Evolutionary conservation across 176 grass and related monocot species (phyloP).

Genomic region (Saccharum spontaneum): DNA sequence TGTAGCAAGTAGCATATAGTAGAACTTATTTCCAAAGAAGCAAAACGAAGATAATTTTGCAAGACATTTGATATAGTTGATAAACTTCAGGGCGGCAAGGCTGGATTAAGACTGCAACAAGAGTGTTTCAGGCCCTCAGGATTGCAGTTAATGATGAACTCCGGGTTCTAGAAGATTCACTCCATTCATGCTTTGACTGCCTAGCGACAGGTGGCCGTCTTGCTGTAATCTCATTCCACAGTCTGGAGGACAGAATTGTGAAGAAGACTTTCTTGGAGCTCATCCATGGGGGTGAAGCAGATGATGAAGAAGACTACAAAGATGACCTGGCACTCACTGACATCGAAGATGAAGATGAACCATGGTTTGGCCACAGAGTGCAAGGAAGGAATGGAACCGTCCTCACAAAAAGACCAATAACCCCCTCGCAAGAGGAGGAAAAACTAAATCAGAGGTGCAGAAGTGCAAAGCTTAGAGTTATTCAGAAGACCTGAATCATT

Average conservation of each 20-base stretch:
- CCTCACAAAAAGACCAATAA: conserved; percentile 85
- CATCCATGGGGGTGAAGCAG: conserved; percentile 36
- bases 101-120: conserved; percentile 94
- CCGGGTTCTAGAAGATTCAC: conserved; percentile 65
- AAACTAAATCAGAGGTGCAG: conserved; percentile 85
- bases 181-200: conserved; percentile 81
- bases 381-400: conserved; percentile 67
- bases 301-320: conserved; percentile 23
- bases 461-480: conserved; percentile 88
- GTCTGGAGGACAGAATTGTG: conserved; percentile 86
- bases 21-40: neutral
- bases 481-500: conserved; percentile 48
- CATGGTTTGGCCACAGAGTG: conserved; percentile 62
- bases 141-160: conserved; percentile 93
- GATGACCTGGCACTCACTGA: neutral
- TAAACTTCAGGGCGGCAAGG: conserved; percentile 75
- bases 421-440: conserved; percentile 79
- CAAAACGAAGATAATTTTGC: neutral
- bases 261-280: conserved; percentile 85
- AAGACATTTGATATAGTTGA: neutral
- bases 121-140: conserved; percentile 87
- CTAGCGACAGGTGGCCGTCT: conserved; percentile 71
- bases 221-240: conserved; percentile 90
- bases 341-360: conserved; percentile 36
- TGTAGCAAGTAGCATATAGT: neutral